These are phyloP conservation scores for Solanum hybrid DNA, from an alignment of 305 asterid genomes.

Conservation along the genomic window DNA sequence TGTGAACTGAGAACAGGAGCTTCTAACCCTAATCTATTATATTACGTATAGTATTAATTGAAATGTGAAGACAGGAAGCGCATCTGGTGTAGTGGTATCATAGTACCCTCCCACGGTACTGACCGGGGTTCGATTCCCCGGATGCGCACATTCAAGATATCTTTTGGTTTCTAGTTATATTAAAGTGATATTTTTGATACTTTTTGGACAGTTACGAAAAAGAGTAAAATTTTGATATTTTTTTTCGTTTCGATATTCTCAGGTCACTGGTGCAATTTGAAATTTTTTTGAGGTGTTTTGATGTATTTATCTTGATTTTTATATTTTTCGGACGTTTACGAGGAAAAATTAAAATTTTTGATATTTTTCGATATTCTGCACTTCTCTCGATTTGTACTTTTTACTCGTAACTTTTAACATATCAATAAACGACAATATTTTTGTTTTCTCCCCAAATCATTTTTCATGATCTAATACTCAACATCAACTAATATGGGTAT, in stretches of 20 bases:
- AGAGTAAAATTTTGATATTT: background rate
- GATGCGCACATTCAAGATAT: constrained; percentile 9
- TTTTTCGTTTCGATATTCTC: no score
- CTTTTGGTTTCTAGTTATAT: background rate
- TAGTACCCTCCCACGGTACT: constrained; percentile 32
- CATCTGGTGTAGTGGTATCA: constrained; percentile 31
- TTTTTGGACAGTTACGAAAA: background rate
- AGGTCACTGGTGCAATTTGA: background rate
- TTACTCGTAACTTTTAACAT: background rate
- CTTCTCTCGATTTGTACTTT: background rate
- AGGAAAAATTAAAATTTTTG: background rate
- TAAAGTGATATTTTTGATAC: no score
- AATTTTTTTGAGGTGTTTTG: background rate
- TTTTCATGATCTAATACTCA: background rate
- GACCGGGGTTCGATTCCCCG: constrained; percentile 30
- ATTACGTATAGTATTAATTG: background rate
- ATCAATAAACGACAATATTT: no score
- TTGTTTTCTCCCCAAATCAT: background rate
- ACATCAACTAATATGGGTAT: background rate
- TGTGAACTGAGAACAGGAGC: background rate
- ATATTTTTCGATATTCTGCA: background rate
- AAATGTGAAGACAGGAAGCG: background rate
- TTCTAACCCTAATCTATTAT: background rate
- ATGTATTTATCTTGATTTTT: background rate
- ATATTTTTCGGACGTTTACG: background rate